Conservation (phyloP, 176 grass and related monocot species). For the Cocos nucifera region DNA sequence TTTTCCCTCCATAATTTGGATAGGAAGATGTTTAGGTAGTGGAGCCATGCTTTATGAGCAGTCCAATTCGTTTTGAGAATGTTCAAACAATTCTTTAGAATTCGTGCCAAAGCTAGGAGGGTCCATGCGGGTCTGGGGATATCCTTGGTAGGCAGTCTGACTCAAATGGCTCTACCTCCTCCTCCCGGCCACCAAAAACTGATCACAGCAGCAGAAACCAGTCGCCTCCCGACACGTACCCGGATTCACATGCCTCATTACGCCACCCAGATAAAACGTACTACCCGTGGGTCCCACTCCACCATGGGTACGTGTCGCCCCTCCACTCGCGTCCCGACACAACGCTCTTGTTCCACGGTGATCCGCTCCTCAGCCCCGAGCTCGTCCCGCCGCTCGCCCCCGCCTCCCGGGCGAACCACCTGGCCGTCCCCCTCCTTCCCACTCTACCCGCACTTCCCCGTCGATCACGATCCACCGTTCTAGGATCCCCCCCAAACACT, state of each 20-base stretch:
- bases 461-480: neutral
- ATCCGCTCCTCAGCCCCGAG: conserved; percentile 16
- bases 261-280: neutral
- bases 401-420: neutral
- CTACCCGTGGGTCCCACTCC: too few relatives aligned
- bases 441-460: neutral
- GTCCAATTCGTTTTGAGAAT: too few relatives aligned
- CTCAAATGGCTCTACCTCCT: too few relatives aligned
- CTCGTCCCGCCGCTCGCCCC: neutral
- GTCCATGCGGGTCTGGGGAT: too few relatives aligned
- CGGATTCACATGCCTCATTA: neutral
- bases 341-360: conserved; percentile 18
- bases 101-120: too few relatives aligned
- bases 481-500: neutral
- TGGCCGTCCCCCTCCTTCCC: neutral
- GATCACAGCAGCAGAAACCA: too few relatives aligned
- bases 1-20: too few relatives aligned
- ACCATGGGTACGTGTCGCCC: conserved; percentile 14
- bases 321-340: conserved; percentile 6
- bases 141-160: too few relatives aligned
- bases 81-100: too few relatives aligned
- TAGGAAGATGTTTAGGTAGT: too few relatives aligned
- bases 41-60: too few relatives aligned
- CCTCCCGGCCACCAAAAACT: too few relatives aligned
- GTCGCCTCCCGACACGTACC: neutral